Percentiles rank a stretch among this genome's conserved stretches.
These are phyloP conservation scores for Meripilus lineatus DNA, from an alignment of 1,284 basidiomycete species.

Conservation along the genomic window DNA sequence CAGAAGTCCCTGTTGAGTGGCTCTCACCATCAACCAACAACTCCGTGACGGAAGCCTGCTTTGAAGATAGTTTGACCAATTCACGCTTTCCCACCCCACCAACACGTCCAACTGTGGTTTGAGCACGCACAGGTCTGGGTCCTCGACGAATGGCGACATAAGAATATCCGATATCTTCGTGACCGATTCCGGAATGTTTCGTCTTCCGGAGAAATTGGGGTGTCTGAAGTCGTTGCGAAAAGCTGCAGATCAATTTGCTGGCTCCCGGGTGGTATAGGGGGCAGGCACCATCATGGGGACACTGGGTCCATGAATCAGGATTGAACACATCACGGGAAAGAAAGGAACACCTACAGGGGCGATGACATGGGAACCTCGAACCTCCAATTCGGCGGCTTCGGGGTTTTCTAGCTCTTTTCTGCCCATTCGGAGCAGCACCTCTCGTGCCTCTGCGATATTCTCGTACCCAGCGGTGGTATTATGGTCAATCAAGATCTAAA, in stretches of 20 bases:
- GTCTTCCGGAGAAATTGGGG: slow-evolving; percentile 84
- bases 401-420: slow-evolving; percentile 49
- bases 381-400: slow-evolving; percentile 28
- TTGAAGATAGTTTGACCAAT: slow-evolving; percentile 34
- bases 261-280: slow-evolving; percentile 60
- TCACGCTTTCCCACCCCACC: slow-evolving; percentile 51
- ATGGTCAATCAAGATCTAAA: slow-evolving; percentile 83
- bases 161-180: slow-evolving; percentile 85
- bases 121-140: slow-evolving; percentile 45
- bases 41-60: slow-evolving; percentile 33
- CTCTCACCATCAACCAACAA: slow-evolving; percentile 41
- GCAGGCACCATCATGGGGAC: slow-evolving; percentile 88
- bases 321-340: not conserved
- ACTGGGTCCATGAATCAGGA: slow-evolving; percentile 40
- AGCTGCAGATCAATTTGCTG: slow-evolving; percentile 67
- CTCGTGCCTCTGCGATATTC: slow-evolving; percentile 78
- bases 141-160: slow-evolving; percentile 90
- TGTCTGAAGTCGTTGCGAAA: slow-evolving; percentile 83
- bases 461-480: slow-evolving; percentile 77
- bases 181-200: slow-evolving; percentile 78
- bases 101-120: slow-evolving; percentile 52
- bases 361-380: slow-evolving; percentile 70
- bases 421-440: slow-evolving; percentile 71
- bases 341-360: slow-evolving; percentile 61
- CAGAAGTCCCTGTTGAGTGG: not conserved